Conservation (phyloP, 257 asterid genomes). For the Solanum tarijense region DNA sequence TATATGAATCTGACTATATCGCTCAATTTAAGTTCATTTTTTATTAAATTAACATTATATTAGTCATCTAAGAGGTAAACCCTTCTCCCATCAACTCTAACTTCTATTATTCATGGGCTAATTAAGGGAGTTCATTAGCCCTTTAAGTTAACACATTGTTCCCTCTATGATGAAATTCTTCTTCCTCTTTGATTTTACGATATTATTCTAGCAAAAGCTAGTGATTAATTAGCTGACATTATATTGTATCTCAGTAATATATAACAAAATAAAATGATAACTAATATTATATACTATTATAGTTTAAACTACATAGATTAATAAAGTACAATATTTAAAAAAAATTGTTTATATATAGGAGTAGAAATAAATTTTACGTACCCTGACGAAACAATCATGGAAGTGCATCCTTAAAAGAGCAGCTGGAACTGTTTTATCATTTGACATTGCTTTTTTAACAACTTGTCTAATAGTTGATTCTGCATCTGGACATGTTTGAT, state of each 20-base stretch:
- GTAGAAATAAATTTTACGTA: not conserved
- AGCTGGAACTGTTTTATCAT: constrained; percentile 73
- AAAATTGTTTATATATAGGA: not conserved
- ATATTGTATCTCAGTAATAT: not conserved
- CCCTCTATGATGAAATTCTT: not conserved
- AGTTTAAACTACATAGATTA: not conserved
- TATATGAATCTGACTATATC: not conserved
- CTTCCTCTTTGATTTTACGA: not conserved
- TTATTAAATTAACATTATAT: rapidly evolving
- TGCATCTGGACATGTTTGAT: constrained; percentile 55
- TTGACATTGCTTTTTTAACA: constrained; percentile 48
- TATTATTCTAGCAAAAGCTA: not conserved
- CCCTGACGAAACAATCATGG: constrained; percentile 84
- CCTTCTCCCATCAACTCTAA: no score
- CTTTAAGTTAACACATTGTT: not conserved
- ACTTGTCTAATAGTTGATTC: constrained; percentile 29
- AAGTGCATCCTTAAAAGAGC: constrained; percentile 81
- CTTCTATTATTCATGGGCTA: no score
- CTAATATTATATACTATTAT: no score
- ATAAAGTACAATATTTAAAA: not conserved
- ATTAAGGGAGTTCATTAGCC: not conserved
- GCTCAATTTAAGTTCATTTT: not conserved
- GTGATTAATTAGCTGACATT: not conserved
- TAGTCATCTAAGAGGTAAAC: not conserved
- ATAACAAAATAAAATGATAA: not conserved